Conservation (phyloP, 257 asterid species). For the Jacaranda copaia region DNA sequence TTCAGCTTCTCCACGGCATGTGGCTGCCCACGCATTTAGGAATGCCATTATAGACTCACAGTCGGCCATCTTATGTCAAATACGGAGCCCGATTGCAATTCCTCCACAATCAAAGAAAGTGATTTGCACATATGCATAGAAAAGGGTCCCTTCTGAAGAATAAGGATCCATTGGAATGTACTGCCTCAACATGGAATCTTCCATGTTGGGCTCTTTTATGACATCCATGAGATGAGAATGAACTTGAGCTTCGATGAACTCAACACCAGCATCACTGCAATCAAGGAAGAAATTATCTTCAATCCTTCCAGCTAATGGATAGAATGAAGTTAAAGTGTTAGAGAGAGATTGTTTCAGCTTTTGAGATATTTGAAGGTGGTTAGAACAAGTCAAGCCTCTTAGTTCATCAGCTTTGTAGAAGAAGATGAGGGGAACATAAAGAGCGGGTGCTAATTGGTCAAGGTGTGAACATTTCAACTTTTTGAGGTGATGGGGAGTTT, state of each 20-base stretch:
- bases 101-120: conserved; percentile 42
- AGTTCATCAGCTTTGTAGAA: conserved; percentile 35
- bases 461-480: conserved; percentile 31
- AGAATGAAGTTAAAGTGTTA: too few species aligned
- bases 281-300: too few species aligned
- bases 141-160: background rate
- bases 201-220: background rate
- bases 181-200: background rate
- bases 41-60: conserved; percentile 38
- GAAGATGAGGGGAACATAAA: conserved; percentile 11
- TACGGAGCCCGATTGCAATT: conserved; percentile 41
- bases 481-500: too few species aligned
- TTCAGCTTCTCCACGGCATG: conserved; percentile 18
- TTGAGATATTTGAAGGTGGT: conserved; percentile 17
- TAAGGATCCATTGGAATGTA: background rate
- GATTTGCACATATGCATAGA: conserved; percentile 18
- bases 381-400: background rate
- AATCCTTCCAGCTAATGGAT: too few species aligned
- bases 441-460: conserved; percentile 20
- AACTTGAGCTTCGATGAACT: too few species aligned
- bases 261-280: too few species aligned
- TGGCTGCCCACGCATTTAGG: conserved; percentile 48
- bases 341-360: conserved; percentile 10
- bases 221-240: too few species aligned
- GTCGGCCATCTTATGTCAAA: conserved; percentile 46